Conservation (phyloP, 805 yeast species). For the Citeromyces matritensis region DNA sequence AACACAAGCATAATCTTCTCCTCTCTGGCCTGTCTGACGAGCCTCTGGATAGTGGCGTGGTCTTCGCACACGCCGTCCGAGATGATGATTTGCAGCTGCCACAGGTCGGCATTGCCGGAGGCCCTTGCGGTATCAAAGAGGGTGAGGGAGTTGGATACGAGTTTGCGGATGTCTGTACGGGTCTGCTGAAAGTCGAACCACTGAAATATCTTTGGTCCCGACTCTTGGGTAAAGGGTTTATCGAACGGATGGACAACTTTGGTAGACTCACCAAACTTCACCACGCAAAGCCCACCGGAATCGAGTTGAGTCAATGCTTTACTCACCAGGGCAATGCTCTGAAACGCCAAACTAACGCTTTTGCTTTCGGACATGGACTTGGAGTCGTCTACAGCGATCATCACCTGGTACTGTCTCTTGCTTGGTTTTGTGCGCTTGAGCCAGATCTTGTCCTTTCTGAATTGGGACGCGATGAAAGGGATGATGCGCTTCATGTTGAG, state of each 20-base stretch:
- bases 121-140: constrained; percentile 31
- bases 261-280: constrained; percentile 77
- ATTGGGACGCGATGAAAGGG: constrained; percentile 94
- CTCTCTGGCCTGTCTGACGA: constrained; percentile 87
- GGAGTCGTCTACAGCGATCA: constrained; percentile 96
- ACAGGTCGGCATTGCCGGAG: constrained; percentile 48
- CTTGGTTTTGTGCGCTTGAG: constrained; percentile 93
- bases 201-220: constrained; percentile 74
- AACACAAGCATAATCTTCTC: constrained; percentile 89
- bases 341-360: constrained; percentile 84
- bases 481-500: constrained; percentile 95
- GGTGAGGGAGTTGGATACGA: constrained; percentile 57
- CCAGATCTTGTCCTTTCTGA: constrained; percentile 97
- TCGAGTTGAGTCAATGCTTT: constrained; percentile 90
- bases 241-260: constrained; percentile 83
- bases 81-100: constrained; percentile 87
- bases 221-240: constrained; percentile 65
- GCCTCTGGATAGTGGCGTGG: constrained; percentile 65
- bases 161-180: constrained; percentile 65
- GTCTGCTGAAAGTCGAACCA: constrained; percentile 87
- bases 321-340: constrained; percentile 84
- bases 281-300: constrained; percentile 84
- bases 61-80: constrained; percentile 98
- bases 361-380: constrained; percentile 93
- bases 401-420: constrained; percentile 91